Percentiles rank a stretch among this genome's conserved stretches.
Conservation (phyloP, 2,329 filamentous ascomycete genomes). For the Dissoconium aciculare region DNA sequence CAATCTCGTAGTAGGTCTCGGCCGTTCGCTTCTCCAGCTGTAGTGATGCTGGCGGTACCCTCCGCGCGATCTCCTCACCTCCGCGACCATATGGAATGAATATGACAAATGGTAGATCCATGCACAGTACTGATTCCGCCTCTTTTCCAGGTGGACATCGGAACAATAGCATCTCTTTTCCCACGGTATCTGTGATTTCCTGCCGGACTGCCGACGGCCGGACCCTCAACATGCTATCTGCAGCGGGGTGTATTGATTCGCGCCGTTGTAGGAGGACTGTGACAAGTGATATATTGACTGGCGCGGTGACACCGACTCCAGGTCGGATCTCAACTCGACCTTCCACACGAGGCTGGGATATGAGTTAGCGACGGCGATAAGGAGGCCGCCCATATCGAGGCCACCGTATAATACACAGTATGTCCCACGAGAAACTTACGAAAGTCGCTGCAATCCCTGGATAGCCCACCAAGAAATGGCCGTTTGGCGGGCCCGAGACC, state of each 20-base stretch:
- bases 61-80: slow-evolving; percentile 74
- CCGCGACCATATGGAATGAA: slow-evolving; percentile 92
- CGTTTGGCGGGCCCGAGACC: slow-evolving; percentile 93
- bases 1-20: slow-evolving; percentile 92
- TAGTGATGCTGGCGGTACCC: slow-evolving; percentile 82
- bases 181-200: slow-evolving; percentile 82
- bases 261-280: slow-evolving; percentile 85
- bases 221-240: slow-evolving; percentile 85
- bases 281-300: slow-evolving; percentile 80
- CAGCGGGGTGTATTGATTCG: slow-evolving; percentile 92
- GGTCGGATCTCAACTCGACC: slow-evolving; percentile 95
- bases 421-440: slow-evolving; percentile 58
- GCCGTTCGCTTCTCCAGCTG: slow-evolving; percentile 85
- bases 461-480: slow-evolving; percentile 91
- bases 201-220: slow-evolving; percentile 70
- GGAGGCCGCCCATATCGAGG: too few relatives aligned
- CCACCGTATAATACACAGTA: too few relatives aligned
- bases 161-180: slow-evolving; percentile 87
- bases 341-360: slow-evolving; percentile 75
- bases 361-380: too few relatives aligned
- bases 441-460: slow-evolving; percentile 94
- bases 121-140: slow-evolving; percentile 75
- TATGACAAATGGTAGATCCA: slow-evolving; percentile 94
- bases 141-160: slow-evolving; percentile 72
- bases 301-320: slow-evolving; percentile 67